Conservation (phyloP, 345 rosid species). For the Laguncularia racemosa region DNA sequence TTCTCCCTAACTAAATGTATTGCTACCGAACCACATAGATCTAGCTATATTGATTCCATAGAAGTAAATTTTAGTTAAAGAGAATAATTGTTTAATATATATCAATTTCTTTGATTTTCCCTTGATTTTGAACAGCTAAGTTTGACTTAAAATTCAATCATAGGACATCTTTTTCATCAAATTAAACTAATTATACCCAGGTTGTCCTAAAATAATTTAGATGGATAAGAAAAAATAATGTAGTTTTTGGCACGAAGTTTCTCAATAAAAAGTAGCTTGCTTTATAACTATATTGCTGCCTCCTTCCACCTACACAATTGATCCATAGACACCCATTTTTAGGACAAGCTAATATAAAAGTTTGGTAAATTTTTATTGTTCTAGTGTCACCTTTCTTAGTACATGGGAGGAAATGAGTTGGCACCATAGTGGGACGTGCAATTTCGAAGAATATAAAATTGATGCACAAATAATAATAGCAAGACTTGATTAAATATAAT, state of each 20-base stretch:
- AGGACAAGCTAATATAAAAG: slow-evolving; percentile 20
- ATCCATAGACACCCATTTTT: slow-evolving; percentile 25
- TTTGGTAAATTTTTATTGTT: slow-evolving; percentile 5
- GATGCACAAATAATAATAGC: slow-evolving; percentile 7
- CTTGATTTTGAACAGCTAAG: too few species aligned
- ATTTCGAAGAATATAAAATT: background rate
- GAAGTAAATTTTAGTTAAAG: too few species aligned
- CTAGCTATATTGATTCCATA: too few species aligned
- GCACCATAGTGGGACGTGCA: slow-evolving; percentile 14
- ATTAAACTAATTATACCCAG: too few species aligned
- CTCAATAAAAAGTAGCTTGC: background rate
- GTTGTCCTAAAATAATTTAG: too few species aligned
- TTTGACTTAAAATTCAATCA: too few species aligned
- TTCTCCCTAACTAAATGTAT: too few species aligned
- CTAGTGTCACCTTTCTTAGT: slow-evolving; percentile 9
- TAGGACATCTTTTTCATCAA: too few species aligned
- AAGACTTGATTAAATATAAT: slow-evolving; percentile 8
- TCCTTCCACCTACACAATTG: slow-evolving; percentile 20
- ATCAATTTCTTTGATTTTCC: too few species aligned
- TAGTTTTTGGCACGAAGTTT: slow-evolving; percentile 14
- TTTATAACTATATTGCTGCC: slow-evolving; percentile 8
- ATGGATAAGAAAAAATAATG: background rate
- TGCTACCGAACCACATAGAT: too few species aligned
- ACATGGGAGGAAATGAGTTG: slow-evolving; percentile 15
- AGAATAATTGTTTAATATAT: too few species aligned